These are phyloP conservation scores for Hypomyces perniciosus DNA, from an alignment of 2,329 filamentous ascomycete genomes.

Conservation along the genomic window DNA sequence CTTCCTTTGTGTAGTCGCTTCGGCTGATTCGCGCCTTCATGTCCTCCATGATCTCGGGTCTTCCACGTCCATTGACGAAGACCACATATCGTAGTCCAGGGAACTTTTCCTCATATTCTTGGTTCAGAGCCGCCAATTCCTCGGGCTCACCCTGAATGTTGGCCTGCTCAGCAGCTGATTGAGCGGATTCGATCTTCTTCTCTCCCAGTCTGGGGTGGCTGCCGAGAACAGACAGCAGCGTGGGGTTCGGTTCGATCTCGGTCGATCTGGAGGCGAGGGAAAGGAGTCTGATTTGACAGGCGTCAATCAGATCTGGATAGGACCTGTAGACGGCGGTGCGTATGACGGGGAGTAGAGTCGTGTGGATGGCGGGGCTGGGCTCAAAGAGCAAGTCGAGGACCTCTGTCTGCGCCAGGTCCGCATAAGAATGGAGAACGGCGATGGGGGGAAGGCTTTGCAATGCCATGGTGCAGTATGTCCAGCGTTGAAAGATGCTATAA, in stretches of 20 bases:
- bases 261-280: constrained; percentile 49
- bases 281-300: constrained; percentile 57
- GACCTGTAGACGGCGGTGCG: constrained; percentile 49
- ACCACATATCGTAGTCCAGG: constrained; percentile 84
- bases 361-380: constrained; percentile 68
- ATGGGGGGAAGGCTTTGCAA: constrained; percentile 47
- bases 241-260: constrained; percentile 38
- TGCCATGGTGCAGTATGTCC: constrained; percentile 16
- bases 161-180: constrained; percentile 77
- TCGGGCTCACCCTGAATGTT: constrained; percentile 58
- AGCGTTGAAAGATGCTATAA: not conserved
- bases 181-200: constrained; percentile 72
- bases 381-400: constrained; percentile 80
- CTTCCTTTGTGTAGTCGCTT: constrained; percentile 60
- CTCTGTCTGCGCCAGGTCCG: constrained; percentile 47
- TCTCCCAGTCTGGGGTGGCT: constrained; percentile 81
- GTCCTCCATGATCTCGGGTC: constrained; percentile 71
- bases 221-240: constrained; percentile 66
- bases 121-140: constrained; percentile 62
- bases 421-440: constrained; percentile 47
- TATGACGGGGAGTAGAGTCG: constrained; percentile 64
- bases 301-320: constrained; percentile 64
- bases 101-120: constrained; percentile 72
- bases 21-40: constrained; percentile 70
- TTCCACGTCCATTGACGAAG: constrained; percentile 77